Conservation (phyloP, 2,329 filamentous ascomycete species). For the Meredithiella fracta region DNA sequence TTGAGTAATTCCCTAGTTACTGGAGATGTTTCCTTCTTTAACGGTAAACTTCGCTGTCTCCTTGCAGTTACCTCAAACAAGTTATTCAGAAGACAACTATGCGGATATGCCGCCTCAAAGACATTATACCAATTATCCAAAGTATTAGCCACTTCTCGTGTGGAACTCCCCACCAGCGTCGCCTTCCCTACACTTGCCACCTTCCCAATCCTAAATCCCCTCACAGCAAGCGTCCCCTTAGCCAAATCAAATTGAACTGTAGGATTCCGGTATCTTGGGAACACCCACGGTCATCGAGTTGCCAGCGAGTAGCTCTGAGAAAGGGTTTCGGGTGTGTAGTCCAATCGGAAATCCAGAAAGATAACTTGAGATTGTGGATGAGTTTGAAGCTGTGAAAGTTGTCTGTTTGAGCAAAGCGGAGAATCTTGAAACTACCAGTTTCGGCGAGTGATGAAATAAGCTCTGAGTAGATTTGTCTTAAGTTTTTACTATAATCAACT, state of each 20-base stretch:
- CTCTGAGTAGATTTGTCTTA: neutral
- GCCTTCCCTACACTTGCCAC: neutral
- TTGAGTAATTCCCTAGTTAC: neutral
- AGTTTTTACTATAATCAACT: slow-evolving; percentile 1
- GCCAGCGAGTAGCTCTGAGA: neutral
- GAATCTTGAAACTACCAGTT: neutral
- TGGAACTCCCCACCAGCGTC: neutral
- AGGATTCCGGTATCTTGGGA: neutral
- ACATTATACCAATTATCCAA: neutral
- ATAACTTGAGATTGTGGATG: neutral
- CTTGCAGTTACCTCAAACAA: slow-evolving; percentile 3
- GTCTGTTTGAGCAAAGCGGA: slow-evolving; percentile 1
- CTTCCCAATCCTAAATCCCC: neutral
- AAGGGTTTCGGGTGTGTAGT: slow-evolving; percentile 1
- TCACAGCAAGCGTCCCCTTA: neutral
- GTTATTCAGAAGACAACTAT: neutral
- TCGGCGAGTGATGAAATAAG: neutral
- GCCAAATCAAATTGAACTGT: neutral
- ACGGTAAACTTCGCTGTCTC: neutral
- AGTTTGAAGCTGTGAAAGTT: neutral
- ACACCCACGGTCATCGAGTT: neutral
- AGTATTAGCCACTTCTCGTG: neutral
- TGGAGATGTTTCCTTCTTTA: neutral
- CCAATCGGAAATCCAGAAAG: slow-evolving; percentile 6
- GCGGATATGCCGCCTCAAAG: neutral